These are phyloP conservation scores for Cyberlindnera mrakii DNA, from an alignment of 805 yeast species.

Conservation along the genomic window DNA sequence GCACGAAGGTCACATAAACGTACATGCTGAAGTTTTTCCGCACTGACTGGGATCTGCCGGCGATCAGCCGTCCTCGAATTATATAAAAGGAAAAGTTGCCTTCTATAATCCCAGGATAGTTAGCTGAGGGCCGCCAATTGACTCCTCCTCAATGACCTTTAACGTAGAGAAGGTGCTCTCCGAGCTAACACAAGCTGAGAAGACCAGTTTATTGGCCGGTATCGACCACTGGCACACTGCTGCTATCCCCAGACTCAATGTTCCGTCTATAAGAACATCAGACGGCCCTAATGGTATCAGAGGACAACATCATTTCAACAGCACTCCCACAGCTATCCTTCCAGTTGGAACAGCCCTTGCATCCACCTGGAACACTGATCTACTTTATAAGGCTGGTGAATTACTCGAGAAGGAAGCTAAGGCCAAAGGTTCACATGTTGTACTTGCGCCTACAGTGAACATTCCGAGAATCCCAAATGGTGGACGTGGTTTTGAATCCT, in stretches of 20 bases:
- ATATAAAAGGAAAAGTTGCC: no score
- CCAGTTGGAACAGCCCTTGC: conserved; percentile 57
- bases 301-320: conserved; percentile 45
- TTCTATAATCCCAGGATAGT: no score
- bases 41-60: no score
- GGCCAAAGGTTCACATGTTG: conserved; percentile 43
- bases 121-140: neutral
- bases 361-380: conserved; percentile 44
- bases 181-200: conserved; percentile 12
- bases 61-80: no score
- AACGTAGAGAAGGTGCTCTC: conserved; percentile 14
- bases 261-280: conserved; percentile 39
- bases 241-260: conserved; percentile 26
- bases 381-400: conserved; percentile 40
- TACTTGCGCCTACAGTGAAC: conserved; percentile 43
- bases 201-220: conserved; percentile 24
- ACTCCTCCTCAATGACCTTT: conserved; percentile 1
- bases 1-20: no score
- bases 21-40: no score
- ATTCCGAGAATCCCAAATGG: conserved; percentile 52
- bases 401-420: conserved; percentile 50
- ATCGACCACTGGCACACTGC: conserved; percentile 43
- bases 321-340: conserved; percentile 47
- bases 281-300: conserved; percentile 63
- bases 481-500: conserved; percentile 56